Conservation (phyloP, 352 stramenopile genomes). For the Pythium oligandrum region DNA sequence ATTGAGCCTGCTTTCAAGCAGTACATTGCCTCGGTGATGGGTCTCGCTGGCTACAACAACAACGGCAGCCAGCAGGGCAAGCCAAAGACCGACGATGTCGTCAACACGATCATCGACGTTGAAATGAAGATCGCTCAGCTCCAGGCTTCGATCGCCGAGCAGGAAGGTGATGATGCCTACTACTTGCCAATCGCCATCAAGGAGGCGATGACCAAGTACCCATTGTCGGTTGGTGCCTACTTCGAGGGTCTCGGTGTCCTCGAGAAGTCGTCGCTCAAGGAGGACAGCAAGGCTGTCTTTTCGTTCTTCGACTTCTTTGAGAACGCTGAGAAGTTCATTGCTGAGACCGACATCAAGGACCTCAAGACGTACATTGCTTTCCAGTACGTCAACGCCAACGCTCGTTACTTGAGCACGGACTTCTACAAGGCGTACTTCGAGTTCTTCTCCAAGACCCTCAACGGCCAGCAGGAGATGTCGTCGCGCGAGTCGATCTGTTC, state of each 20-base stretch:
- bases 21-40: conserved; percentile 48
- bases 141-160: conserved; percentile 41
- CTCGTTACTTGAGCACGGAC: conserved; percentile 33
- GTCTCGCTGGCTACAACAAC: conserved; percentile 22
- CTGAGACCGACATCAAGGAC: conserved; percentile 26
- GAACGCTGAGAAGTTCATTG: conserved; percentile 34
- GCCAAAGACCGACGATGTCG: conserved; percentile 4
- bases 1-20: conserved; percentile 30
- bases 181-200: conserved; percentile 78
- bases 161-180: conserved; percentile 58
- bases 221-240: conserved; percentile 49
- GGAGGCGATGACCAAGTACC: conserved; percentile 42
- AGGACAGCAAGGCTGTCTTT: conserved; percentile 42
- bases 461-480: conserved; percentile 55
- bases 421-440: conserved; percentile 87
- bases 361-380: conserved; percentile 60
- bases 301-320: conserved; percentile 48
- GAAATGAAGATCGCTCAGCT: conserved; percentile 58
- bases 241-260: conserved; percentile 37
- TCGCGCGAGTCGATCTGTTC: conserved; percentile 67
- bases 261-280: conserved; percentile 26
- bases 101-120: conserved; percentile 57
- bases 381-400: conserved; percentile 35
- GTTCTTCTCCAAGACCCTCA: conserved; percentile 80
- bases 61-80: conserved; percentile 7